Percentiles rank a stretch among this genome's conserved stretches.
Conservation (phyloP, 345 rosid species). For the Eucalyptus sp. region DNA sequence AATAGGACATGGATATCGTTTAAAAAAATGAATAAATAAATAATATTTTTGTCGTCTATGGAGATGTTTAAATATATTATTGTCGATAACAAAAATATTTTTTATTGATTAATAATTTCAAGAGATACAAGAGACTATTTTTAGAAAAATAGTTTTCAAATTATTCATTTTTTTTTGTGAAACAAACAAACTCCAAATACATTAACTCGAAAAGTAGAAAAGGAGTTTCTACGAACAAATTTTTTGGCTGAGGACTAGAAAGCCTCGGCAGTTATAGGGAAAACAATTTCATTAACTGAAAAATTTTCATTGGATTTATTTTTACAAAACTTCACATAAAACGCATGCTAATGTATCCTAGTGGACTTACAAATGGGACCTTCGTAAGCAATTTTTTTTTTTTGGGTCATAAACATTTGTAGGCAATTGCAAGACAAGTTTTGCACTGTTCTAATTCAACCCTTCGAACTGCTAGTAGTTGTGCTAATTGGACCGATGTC, state of each 20-base stretch:
- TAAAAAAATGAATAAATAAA: too few species aligned
- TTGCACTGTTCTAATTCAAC: neutral
- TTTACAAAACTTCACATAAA: neutral
- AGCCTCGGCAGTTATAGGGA: neutral
- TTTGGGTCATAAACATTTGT: neutral
- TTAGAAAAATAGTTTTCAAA: too few species aligned
- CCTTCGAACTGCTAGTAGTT: neutral
- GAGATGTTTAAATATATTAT: neutral
- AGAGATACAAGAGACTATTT: too few species aligned
- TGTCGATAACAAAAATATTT: accelerated
- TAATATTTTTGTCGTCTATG: accelerated
- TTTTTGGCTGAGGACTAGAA: neutral
- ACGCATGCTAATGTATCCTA: neutral
- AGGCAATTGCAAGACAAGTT: neutral
- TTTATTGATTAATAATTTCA: too few species aligned
- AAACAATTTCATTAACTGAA: neutral
- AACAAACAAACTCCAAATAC: neutral
- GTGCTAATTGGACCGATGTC: neutral
- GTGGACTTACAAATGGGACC: neutral
- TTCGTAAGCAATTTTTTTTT: neutral
- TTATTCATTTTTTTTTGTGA: too few species aligned
- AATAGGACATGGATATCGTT: too few species aligned
- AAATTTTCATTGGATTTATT: neutral
- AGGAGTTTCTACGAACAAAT: too few species aligned
- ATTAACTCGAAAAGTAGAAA: neutral